Base-by-base conservation (phyloP, 495 filamentous ascomycete genomes). In the Chaetomium cochliodes region DNA sequence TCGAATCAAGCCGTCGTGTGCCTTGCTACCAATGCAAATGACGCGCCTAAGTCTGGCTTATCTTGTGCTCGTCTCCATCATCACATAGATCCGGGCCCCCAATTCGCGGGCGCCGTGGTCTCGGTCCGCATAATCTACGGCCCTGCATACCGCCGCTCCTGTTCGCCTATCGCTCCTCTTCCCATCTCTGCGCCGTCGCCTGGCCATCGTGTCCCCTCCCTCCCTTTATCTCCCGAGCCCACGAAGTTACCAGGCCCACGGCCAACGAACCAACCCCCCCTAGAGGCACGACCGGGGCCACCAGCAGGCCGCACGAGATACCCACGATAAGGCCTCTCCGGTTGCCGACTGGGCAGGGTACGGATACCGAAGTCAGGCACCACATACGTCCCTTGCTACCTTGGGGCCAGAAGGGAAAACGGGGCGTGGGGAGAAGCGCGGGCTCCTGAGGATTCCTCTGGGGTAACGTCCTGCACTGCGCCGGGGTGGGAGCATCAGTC, bases 41-140 rank as follows among this genome's bases (percentile, higher is more conserved):
- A 81, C 80, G 80, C 77, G 75, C 75, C 79, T 79, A 80, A 79
- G 72, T 76, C 74, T 75, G 69, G 70, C 79, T 80, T 80, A 82
- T 82, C 80, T 82, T 55, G 78, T 79, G 67, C 76, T 82, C 58
- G 80, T 69, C 66, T 80, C 80, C 56, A 75, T 81, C 71, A 69
- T 81, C 70, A 82, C 80, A 68, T 82, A 81, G 72, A 72, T 68
- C 67, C 25, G 39, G 23, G 18, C 62, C 67, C 71, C 65, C 62
- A 68, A 49, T 58, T 20, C 53, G 44, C 22, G 42, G 42, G 20
- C 39, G 41, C 59, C 57, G 52, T 62, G 54, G 62, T 62, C 68
- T 57, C 33, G 53, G 46, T 44, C 65, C 64, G 63, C 65, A 61
- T 65, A 58, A 26, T 23, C 22, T 52, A 59, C 60, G 54, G 20